A percentile compares a stretch with the other conserved stretches of the same genome.
Conservation (phyloP, 2,329 filamentous ascomycete species). For the Botryosphaeria dothidea region DNA sequence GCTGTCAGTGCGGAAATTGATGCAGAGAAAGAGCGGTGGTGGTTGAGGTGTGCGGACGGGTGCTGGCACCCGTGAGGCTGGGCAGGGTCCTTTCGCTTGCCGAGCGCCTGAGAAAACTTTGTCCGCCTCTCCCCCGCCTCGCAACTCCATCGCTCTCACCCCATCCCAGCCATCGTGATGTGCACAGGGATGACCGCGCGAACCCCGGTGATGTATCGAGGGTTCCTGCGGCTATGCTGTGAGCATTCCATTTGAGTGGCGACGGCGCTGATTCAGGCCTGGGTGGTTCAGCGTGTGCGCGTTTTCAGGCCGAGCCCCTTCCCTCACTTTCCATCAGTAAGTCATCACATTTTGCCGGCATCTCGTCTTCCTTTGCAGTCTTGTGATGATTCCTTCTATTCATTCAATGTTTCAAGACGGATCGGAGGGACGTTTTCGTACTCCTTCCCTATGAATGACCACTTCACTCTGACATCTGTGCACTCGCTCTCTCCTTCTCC, state of each 20-base stretch:
- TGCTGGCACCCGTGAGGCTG: too few relatives aligned
- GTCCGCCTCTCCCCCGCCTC: background rate
- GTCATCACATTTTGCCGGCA: background rate
- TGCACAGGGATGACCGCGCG: conserved; percentile 6
- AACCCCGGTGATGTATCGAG: background rate
- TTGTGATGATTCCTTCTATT: conserved; percentile 30
- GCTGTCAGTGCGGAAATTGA: background rate
- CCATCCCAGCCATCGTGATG: background rate
- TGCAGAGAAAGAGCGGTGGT: background rate
- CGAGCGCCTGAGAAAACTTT: background rate
- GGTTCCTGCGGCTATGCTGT: background rate
- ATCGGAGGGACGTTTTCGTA: conserved; percentile 34
- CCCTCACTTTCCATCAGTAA: background rate
- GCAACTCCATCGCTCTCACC: background rate
- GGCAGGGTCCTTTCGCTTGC: background rate
- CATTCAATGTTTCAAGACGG: conserved; percentile 37
- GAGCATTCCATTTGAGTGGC: background rate
- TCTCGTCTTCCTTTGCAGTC: background rate
- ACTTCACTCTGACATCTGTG: conserved; percentile 20
- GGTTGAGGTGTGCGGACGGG: background rate
- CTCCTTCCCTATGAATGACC: conserved; percentile 33
- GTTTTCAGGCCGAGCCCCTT: background rate
- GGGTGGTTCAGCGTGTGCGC: background rate
- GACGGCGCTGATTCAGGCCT: too few relatives aligned
- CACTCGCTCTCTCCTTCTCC: background rate